Conservation (phyloP, 2,329 filamentous ascomycete genomes). For the Periconia macrospinosa region DNA sequence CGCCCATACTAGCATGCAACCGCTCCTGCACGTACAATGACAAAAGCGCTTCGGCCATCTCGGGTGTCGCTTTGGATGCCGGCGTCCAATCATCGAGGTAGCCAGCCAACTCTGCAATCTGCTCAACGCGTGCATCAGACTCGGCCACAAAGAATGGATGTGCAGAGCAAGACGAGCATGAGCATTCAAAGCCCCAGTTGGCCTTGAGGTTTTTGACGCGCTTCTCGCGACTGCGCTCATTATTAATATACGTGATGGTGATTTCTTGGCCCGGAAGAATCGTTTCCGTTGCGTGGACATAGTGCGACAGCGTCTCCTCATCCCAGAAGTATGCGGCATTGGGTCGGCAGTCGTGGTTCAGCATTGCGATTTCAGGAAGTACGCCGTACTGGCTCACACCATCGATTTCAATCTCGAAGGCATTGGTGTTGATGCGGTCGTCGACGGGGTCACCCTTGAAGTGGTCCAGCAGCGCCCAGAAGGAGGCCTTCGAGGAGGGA, state of each 20-base stretch:
- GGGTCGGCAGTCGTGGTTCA: conserved; percentile 42
- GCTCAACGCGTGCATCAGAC: conserved; percentile 39
- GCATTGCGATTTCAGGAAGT: conserved; percentile 39
- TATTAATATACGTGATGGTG: conserved; percentile 48
- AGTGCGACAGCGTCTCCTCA: conserved; percentile 40
- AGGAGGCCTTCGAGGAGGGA: conserved; percentile 14
- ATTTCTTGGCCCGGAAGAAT: conserved; percentile 46
- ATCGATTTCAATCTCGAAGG: conserved; percentile 33
- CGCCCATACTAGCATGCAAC: conserved; percentile 39
- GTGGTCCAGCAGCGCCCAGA: conserved; percentile 36
- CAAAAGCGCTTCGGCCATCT: conserved; percentile 40
- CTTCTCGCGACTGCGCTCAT: conserved; percentile 30
- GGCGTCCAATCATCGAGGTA: conserved; percentile 33
- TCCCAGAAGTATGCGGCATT: conserved; percentile 48
- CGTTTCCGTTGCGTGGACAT: conserved; percentile 43
- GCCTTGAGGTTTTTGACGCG: conserved; percentile 34
- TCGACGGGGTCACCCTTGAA: conserved; percentile 34
- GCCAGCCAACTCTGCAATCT: conserved; percentile 35
- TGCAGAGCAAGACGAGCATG: conserved; percentile 41
- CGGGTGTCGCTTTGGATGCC: conserved; percentile 25
- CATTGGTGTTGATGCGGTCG: conserved; percentile 40
- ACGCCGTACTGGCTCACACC: conserved; percentile 27
- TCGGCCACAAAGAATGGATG: conserved; percentile 23
- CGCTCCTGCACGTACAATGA: conserved; percentile 42
- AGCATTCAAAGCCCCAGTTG: conserved; percentile 47